Conservation (phyloP, 192 early-diverging fungal genomes). For the Coemansia sp. region DNA sequence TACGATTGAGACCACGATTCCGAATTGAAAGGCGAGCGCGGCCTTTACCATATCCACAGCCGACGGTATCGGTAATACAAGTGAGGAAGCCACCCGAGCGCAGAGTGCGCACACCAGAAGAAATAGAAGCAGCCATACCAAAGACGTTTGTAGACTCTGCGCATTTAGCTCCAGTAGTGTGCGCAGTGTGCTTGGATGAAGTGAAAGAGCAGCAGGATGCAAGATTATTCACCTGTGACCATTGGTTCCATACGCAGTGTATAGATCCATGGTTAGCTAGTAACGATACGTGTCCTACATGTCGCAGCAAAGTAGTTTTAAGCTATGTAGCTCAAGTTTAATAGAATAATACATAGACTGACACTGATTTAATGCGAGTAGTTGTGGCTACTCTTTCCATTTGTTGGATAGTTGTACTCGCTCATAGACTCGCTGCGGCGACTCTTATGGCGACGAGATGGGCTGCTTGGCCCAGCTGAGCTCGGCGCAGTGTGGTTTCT, state of each 20-base stretch:
- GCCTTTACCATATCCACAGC: background rate
- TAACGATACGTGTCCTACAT: constrained; percentile 23
- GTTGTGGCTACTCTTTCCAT: constrained; percentile 11
- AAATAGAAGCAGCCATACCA: constrained; percentile 27
- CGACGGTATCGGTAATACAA: background rate
- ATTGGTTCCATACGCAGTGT: constrained; percentile 29
- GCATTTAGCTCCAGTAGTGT: background rate
- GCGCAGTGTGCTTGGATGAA: constrained; percentile 23
- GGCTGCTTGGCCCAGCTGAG: background rate
- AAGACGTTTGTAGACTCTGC: background rate
- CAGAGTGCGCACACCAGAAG: constrained; percentile 3
- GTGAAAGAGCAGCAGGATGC: constrained; percentile 3
- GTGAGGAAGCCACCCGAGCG: background rate
- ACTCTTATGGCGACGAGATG: background rate
- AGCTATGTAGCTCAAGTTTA: background rate
- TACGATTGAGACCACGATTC: constrained; percentile 18
- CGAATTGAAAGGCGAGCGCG: constrained; percentile 4
- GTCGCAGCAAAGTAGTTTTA: constrained; percentile 13
- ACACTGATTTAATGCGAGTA: constrained; percentile 13
- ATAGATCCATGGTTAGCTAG: constrained; percentile 39
- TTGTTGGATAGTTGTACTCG: background rate
- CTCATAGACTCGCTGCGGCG: constrained; percentile 4
- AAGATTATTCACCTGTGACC: constrained; percentile 9
- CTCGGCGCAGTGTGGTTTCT: constrained; percentile 2
- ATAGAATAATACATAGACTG: background rate